Conservation (phyloP, 176 grass and related monocot genomes). For the Oryza officinalis region DNA sequence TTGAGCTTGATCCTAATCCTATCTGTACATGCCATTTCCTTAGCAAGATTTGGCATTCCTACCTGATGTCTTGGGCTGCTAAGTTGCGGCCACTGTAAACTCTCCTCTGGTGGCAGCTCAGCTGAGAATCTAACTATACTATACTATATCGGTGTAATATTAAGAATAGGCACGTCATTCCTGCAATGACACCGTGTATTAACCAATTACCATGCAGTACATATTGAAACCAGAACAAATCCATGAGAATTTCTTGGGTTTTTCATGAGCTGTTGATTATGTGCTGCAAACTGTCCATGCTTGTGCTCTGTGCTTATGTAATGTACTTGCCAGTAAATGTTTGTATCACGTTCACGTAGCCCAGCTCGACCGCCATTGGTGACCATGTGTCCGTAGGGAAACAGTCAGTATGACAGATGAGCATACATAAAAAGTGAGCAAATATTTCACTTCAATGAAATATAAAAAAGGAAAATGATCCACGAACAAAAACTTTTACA, state of each 20-base stretch:
- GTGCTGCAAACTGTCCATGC: background rate
- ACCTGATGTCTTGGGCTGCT: conserved; percentile 6
- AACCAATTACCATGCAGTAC: background rate
- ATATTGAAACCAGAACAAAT: background rate
- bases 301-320: background rate
- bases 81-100: conserved; percentile 4
- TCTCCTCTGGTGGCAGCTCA: background rate
- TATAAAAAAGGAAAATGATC: too few species aligned
- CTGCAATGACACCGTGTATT: background rate
- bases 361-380: too few species aligned
- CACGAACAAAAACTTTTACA: too few species aligned
- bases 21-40: conserved; percentile 17
- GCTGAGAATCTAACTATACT: conserved; percentile 15
- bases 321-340: background rate
- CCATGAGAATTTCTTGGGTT: background rate
- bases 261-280: background rate
- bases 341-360: too few species aligned
- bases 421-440: background rate
- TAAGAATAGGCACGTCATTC: background rate
- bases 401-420: background rate
- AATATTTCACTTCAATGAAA: too few species aligned
- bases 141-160: background rate
- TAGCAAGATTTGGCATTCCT: conserved; percentile 3
- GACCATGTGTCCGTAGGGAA: too few species aligned
- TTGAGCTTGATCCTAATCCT: background rate